Evolutionary conservation across 768 basidiomycete genomes (phyloP), one percentile per base, ranked within the genome.

Genomic region (Postia placenta): DNA sequence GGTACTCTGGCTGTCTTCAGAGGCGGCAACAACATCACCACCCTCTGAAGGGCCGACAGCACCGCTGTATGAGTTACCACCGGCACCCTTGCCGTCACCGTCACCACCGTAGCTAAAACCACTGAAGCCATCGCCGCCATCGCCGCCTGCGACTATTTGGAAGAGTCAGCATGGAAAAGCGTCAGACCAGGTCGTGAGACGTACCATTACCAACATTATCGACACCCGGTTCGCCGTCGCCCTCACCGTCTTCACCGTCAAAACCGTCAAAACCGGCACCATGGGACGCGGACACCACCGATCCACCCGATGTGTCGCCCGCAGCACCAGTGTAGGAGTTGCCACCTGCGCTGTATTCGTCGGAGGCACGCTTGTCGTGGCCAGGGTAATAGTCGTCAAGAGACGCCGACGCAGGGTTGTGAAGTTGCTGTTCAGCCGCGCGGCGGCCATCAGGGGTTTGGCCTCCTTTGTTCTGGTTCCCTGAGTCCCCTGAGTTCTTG

Each of bases 241-340:
- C 40, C 11, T 42, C 48, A 11, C 22, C 48, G 17, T n/a, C 39
- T 2, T 26, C 39, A n/a, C 11, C 37, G 11, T 14, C 48, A 6
- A 33, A n/a, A n/a, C 33, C 50, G n/a, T n/a, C n/a, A n/a, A n/a
- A n/a, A n/a, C n/a, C n/a, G n/a, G n/a, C n/a, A 27, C 36, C 44
- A 27, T 48, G 40, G 2, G 52, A 36, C 4, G 37, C 45, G 48
- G 59, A 56, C 11, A 42, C 43, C 24, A 61, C 48, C 17, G 41
- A 41, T 27, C 62, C 62, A 19, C 62, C 62, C 22, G 53, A 52
- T 23, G 60, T 45, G 44, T 46, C 46, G 27, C 39, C 38, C 15
- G 55, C 50, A 30, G 56, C 54, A 22, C 62, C 62, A n/a, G 62
- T 52, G 51, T 59, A 59, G 0, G 60, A 51, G 51, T 59, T 61